Evolutionary conservation across 768 basidiomycete species (phyloP).

Genomic region (Pholiota conissans): DNA sequence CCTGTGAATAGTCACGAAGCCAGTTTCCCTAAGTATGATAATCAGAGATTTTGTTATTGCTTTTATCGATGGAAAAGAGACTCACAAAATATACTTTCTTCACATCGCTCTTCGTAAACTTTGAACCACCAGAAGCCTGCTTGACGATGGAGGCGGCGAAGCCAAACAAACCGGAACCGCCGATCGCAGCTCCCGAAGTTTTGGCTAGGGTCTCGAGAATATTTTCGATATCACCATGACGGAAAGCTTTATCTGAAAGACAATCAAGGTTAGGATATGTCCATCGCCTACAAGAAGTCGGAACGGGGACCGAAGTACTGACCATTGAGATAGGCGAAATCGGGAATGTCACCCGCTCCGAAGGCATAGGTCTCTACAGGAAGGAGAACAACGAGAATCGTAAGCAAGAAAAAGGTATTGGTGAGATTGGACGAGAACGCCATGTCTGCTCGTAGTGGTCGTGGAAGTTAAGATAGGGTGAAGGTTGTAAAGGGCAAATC

Average conservation of each 20-base stretch:
- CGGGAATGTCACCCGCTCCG: conserved; percentile 70
- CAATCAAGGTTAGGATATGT: conserved; percentile 5
- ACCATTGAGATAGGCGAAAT: conserved; percentile 69
- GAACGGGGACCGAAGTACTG: conserved; percentile 12
- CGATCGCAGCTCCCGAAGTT: conserved; percentile 40
- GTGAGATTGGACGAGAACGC: conserved; percentile 27
- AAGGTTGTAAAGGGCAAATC: conserved; percentile 5
- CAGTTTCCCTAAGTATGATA: conserved; percentile 64
- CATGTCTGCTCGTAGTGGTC: conserved; percentile 19
- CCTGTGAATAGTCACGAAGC: conserved; percentile 72
- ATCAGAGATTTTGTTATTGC: neutral
- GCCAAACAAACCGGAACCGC: conserved; percentile 49
- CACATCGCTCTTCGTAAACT: conserved; percentile 64
- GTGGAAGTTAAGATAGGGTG: neutral
- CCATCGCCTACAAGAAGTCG: neutral
- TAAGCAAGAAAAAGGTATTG: conserved; percentile 34
- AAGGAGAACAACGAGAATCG: conserved; percentile 40
- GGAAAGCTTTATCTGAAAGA: conserved; percentile 61
- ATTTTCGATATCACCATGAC: conserved; percentile 78
- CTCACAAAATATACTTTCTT: conserved; percentile 68
- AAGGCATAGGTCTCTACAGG: conserved; percentile 49
- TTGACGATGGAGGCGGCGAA: conserved; percentile 48
- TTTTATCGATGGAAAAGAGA: neutral
- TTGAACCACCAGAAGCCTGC: conserved; percentile 48
- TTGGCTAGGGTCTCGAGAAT: conserved; percentile 62